Evolutionary conservation across 345 rosid species (phyloP).

Genomic region (Raphanus sativus): DNA sequence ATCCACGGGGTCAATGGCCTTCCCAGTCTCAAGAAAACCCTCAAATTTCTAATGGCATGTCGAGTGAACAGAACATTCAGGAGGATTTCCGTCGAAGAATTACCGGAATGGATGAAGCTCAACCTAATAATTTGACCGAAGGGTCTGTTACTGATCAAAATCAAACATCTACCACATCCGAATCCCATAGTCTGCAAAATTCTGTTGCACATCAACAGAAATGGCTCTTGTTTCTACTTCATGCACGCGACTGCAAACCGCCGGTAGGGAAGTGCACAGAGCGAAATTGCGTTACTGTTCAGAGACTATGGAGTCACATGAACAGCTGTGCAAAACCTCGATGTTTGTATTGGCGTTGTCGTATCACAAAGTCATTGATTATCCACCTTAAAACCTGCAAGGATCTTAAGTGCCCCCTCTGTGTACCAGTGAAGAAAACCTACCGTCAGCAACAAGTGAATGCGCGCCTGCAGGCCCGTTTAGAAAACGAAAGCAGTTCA

Average conservation of each 20-base stretch:
- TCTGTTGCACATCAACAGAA: conserved; percentile 59
- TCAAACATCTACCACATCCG: conserved; percentile 46
- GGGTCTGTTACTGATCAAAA: conserved; percentile 52
- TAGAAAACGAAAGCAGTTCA: conserved; percentile 43
- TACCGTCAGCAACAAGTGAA: conserved; percentile 53
- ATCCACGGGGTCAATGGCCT: conserved; percentile 60
- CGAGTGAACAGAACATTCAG: conserved; percentile 66
- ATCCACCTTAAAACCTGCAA: conserved; percentile 65
- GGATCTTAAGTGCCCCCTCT: conserved; percentile 77
- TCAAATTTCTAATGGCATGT: conserved; percentile 48
- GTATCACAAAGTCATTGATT: conserved; percentile 63
- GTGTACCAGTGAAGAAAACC: conserved; percentile 65
- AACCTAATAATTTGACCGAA: conserved; percentile 63
- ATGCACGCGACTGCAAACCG: conserved; percentile 78
- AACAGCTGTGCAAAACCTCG: conserved; percentile 55
- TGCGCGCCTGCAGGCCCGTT: conserved; percentile 48
- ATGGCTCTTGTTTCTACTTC: conserved; percentile 88
- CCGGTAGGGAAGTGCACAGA: conserved; percentile 84
- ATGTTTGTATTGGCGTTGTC: conserved; percentile 78
- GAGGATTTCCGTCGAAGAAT: conserved; percentile 76
- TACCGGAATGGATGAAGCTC: conserved; percentile 77
- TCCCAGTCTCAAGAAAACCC: conserved; percentile 57
- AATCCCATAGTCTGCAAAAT: conserved; percentile 47
- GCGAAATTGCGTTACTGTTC: conserved; percentile 58
- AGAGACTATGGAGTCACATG: conserved; percentile 75